Conservation (phyloP, 352 stramenopile genomes). For the Lagenidium sp. region DNA sequence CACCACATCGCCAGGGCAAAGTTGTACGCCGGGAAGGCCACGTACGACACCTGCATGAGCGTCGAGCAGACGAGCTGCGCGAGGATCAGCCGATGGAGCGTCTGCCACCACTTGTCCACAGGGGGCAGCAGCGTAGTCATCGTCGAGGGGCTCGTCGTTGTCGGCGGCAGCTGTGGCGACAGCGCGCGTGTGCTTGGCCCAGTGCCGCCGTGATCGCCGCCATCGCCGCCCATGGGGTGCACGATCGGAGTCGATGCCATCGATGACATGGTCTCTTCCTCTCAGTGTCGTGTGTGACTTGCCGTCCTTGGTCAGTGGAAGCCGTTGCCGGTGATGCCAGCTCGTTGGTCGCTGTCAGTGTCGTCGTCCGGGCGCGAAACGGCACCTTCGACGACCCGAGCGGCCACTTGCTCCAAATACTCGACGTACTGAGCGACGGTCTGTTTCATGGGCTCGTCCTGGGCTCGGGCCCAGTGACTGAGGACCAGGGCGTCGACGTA, state of each 20-base stretch:
- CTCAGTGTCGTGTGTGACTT: no score
- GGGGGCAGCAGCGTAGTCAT: not conserved
- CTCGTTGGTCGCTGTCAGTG: no score
- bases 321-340: no score
- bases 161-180: no score
- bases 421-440: constrained; percentile 34
- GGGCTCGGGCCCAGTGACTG: constrained; percentile 35
- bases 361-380: no score
- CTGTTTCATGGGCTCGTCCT: constrained; percentile 18
- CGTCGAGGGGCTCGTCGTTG: not conserved
- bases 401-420: constrained; percentile 23
- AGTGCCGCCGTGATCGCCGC: no score
- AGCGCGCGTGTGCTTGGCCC: no score
- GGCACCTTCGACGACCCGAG: no score
- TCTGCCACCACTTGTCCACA: constrained; percentile 30
- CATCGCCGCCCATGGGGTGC: no score
- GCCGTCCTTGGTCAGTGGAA: no score
- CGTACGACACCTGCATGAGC: constrained; percentile 76
- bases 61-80: constrained; percentile 46
- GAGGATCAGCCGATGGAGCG: constrained; percentile 24
- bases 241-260: no score
- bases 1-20: constrained; percentile 69
- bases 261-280: no score
- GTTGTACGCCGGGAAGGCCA: constrained; percentile 76
- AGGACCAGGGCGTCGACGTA: constrained; percentile 54